A percentile compares a stretch with the other conserved stretches of the same genome.
These are phyloP conservation scores for Phaseolus lunatus DNA, from an alignment of 306 rosid genomes.

Conservation along the genomic window DNA sequence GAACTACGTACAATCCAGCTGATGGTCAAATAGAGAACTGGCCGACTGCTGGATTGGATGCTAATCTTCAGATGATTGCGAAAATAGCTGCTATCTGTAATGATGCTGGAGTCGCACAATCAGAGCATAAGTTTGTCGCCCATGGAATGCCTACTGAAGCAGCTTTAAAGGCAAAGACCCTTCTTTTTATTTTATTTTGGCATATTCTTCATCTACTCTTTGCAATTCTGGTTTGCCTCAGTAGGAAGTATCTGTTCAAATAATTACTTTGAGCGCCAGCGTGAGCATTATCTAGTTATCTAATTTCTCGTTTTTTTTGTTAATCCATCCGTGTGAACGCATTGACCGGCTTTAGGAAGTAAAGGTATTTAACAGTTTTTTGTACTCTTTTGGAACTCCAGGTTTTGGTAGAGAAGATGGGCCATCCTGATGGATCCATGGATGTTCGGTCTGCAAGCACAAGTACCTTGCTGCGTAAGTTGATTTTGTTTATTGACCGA, in stretches of 20 bases:
- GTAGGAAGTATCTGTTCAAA: slow-evolving; percentile 8
- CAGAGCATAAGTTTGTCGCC: slow-evolving; percentile 65
- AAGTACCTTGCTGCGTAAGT: slow-evolving; percentile 63
- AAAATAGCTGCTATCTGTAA: slow-evolving; percentile 77
- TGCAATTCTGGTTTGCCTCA: slow-evolving; percentile 9
- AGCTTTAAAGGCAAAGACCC: slow-evolving; percentile 63
- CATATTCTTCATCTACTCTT: not conserved
- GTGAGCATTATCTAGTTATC: slow-evolving; percentile 32
- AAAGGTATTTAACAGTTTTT: slow-evolving; percentile 38
- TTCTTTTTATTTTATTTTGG: not conserved
- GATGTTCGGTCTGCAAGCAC: slow-evolving; percentile 42
- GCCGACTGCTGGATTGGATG: slow-evolving; percentile 64
- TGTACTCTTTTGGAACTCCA: slow-evolving; percentile 44
- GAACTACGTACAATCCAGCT: slow-evolving; percentile 72
- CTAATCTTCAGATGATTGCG: slow-evolving; percentile 74
- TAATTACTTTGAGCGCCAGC: not conserved
- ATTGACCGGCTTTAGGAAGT: not conserved
- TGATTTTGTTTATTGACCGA: not conserved
- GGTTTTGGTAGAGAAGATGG: slow-evolving; percentile 97
- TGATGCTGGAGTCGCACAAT: slow-evolving; percentile 66
- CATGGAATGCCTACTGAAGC: slow-evolving; percentile 89
- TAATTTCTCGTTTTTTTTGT: not conserved
- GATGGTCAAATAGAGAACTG: slow-evolving; percentile 75
- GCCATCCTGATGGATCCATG: slow-evolving; percentile 65
- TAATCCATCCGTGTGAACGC: slow-evolving; percentile 4